Conservation (phyloP, 1,284 basidiomycete species). For the Heterobasidion irregulare region DNA sequence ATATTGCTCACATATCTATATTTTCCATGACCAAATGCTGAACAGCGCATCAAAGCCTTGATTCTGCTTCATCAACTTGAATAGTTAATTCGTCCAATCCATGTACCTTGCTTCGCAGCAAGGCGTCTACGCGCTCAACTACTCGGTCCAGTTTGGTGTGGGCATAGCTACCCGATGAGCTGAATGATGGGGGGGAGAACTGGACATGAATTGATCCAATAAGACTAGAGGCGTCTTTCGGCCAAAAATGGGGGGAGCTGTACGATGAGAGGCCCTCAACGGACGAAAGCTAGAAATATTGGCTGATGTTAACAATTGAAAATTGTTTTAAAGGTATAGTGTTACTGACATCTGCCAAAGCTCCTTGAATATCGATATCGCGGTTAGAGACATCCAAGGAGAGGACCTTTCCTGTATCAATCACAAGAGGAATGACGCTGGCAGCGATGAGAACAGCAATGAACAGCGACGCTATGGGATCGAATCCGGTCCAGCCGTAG, state of each 20-base stretch:
- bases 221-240: constrained; percentile 80
- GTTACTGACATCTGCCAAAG: constrained; percentile 65
- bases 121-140: constrained; percentile 63
- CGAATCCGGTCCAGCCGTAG: constrained; percentile 99
- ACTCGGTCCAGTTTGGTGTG: constrained; percentile 62
- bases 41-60: not conserved
- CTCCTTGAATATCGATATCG: constrained; percentile 59
- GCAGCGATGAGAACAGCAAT: constrained; percentile 95
- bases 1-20: too few species aligned
- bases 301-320: not conserved
- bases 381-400: constrained; percentile 78
- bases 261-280: constrained; percentile 81
- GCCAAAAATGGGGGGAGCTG: constrained; percentile 88
- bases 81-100: constrained; percentile 84
- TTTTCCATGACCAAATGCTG: not conserved
- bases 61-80: constrained; percentile 54
- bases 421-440: constrained; percentile 90
- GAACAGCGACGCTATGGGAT: constrained; percentile 96
- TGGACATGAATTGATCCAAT: constrained; percentile 91
- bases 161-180: not conserved
- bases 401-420: constrained; percentile 87
- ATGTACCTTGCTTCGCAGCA: constrained; percentile 63
- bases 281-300: constrained; percentile 33
- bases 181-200: constrained; percentile 34
- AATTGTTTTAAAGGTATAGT: not conserved